Conservation (phyloP, 75 land plant species). For the Cupressus sempervirens region DNA sequence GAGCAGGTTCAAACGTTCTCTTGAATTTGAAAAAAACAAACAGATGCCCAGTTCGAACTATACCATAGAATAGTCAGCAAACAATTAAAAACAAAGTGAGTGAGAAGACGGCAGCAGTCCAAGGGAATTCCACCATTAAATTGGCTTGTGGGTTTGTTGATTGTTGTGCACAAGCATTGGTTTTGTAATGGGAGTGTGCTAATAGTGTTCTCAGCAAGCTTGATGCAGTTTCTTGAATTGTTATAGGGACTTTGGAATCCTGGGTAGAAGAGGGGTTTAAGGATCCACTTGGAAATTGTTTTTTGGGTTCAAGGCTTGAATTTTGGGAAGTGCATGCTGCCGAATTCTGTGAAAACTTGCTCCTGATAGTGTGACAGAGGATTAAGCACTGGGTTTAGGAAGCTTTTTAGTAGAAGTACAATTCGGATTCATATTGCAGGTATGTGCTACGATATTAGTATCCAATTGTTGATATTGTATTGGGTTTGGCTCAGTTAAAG, state of each 20-base stretch:
- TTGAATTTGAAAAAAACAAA: not conserved
- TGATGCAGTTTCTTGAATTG: not conserved
- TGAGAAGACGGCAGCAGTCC: not conserved
- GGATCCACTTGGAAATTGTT: not conserved
- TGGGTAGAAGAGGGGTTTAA: not conserved
- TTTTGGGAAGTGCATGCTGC: not conserved
- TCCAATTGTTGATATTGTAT: not conserved
- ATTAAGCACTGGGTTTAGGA: not conserved
- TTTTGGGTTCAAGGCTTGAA: not conserved
- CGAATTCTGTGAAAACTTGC: not conserved
- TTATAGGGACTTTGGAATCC: not conserved
- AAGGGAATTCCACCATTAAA: not conserved
- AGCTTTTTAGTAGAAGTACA: not conserved
- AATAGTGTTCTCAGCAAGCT: not conserved
- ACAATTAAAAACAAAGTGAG: not conserved
- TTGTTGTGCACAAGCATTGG: not conserved
- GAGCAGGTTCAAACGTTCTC: not conserved
- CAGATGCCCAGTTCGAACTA: not conserved
- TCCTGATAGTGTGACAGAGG: not conserved
- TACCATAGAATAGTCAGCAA: not conserved
- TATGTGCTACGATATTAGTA: not conserved
- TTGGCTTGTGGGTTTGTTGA: not conserved
- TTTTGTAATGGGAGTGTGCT: not conserved
- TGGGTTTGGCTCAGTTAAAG: not conserved
- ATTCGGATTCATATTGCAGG: not conserved